These are phyloP conservation scores for Testicularia cyperi DNA, from an alignment of 1,284 basidiomycete species.

Conservation along the genomic window DNA sequence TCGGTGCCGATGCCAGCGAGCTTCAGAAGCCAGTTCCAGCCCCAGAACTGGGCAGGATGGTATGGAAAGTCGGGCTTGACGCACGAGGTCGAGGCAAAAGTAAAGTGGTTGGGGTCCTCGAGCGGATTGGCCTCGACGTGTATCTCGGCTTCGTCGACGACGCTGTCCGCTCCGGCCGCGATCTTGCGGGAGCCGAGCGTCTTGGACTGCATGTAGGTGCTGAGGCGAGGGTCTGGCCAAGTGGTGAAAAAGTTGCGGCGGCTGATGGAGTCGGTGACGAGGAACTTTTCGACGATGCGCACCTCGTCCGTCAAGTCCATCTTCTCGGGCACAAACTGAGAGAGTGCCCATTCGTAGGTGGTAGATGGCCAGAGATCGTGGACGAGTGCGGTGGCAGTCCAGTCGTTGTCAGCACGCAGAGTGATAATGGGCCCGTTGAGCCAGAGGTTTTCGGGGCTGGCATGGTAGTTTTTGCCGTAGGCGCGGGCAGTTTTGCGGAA, in stretches of 20 bases:
- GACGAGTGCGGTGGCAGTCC: conserved; percentile 68
- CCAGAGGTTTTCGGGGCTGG: conserved; percentile 49
- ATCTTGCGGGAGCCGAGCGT: conserved; percentile 13
- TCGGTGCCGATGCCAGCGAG: conserved; percentile 41
- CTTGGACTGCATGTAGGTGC: conserved; percentile 42
- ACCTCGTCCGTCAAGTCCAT: conserved; percentile 32
- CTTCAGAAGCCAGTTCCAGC: conserved; percentile 52
- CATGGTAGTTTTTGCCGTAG: conserved; percentile 14
- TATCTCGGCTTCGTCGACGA: conserved; percentile 1
- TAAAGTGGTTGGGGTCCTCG: conserved; percentile 58
- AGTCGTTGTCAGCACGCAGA: conserved; percentile 65
- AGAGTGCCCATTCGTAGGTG: conserved; percentile 70
- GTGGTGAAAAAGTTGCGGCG: conserved; percentile 63
- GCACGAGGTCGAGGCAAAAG: conserved; percentile 55
- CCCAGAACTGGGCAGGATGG: conserved; percentile 57
- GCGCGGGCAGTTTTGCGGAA: conserved; percentile 10
- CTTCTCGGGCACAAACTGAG: conserved; percentile 39
- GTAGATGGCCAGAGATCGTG: conserved; percentile 71
- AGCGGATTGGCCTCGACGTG: conserved; percentile 36
- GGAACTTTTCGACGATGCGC: conserved; percentile 36
- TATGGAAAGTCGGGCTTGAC: conserved; percentile 60
- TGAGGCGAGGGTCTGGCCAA: conserved; percentile 63
- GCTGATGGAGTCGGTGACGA: conserved; percentile 25
- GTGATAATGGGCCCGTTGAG: conserved; percentile 53
- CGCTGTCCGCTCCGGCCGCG: neutral